These are phyloP conservation scores for Stachybotrys echinatus DNA, from an alignment of 2,329 filamentous ascomycete species.

Conservation along the genomic window DNA sequence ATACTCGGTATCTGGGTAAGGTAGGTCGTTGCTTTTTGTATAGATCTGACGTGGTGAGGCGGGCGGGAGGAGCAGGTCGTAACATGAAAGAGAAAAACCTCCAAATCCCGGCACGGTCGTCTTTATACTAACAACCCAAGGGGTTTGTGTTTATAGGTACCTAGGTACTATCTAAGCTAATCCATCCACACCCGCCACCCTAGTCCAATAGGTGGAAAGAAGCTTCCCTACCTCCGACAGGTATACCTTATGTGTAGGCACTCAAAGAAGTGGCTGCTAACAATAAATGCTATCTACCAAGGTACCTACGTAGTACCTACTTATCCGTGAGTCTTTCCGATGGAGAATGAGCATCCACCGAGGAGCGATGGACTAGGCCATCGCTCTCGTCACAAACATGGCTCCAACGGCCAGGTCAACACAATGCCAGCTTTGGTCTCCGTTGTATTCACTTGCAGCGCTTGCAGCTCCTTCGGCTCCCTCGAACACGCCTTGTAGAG, in stretches of 20 bases:
- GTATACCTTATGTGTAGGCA: background rate
- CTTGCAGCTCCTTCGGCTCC: too few relatives aligned
- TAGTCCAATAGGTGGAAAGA: background rate
- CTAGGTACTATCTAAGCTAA: background rate
- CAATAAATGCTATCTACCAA: background rate
- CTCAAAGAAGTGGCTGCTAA: conserved; percentile 1
- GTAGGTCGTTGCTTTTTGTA: conserved; percentile 1
- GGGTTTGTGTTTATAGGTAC: background rate
- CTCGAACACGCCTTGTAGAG: too few relatives aligned
- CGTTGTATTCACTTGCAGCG: too few relatives aligned
- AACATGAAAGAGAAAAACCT: background rate
- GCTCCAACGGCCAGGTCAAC: too few relatives aligned
- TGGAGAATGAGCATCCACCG: too few relatives aligned
- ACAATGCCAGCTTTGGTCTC: too few relatives aligned
- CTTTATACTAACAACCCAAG: background rate
- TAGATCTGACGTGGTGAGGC: background rate
- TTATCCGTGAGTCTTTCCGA: too few relatives aligned
- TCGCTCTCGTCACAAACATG: too few relatives aligned
- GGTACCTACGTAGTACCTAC: background rate
- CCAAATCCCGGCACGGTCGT: background rate
- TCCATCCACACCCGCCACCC: too few relatives aligned
- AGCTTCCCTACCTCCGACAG: background rate
- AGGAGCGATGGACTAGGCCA: too few relatives aligned
- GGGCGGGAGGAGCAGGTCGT: background rate
- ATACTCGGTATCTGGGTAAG: background rate